phyloP scores from a whole-genome alignment of 352 stramenopile genomes.

The Phytophthora pluvialis region DNA sequence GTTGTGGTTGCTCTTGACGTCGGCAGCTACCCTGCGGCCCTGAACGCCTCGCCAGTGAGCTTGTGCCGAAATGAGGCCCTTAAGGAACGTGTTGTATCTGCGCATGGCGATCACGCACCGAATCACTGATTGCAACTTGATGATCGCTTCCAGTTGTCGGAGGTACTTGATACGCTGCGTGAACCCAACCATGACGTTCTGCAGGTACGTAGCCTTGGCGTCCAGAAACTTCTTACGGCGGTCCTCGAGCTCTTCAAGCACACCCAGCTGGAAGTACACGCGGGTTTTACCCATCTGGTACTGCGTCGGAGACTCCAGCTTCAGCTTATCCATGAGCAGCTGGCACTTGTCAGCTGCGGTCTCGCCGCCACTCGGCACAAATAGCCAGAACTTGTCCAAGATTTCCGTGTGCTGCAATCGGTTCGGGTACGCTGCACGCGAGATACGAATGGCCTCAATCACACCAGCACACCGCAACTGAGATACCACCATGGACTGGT shows the following conservation, averaged over 20 bases:
- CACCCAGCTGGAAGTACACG: constrained; percentile 89
- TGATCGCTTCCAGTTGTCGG: constrained; percentile 74
- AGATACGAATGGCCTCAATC: constrained; percentile 99
- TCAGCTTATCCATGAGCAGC: constrained; percentile 83
- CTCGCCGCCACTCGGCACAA: constrained; percentile 68
- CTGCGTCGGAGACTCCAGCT: constrained; percentile 70
- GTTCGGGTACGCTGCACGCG: constrained; percentile 98
- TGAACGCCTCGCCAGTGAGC: constrained; percentile 77
- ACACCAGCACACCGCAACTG: constrained; percentile 98
- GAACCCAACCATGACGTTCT: constrained; percentile 84
- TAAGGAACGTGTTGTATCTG: constrained; percentile 85
- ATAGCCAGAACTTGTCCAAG: constrained; percentile 85
- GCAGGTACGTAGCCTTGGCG: constrained; percentile 77
- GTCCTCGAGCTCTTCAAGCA: constrained; percentile 88
- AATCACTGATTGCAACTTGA: constrained; percentile 87
- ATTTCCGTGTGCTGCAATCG: constrained; percentile 92
- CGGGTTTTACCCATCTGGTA: constrained; percentile 89
- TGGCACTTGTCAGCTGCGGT: constrained; percentile 72
- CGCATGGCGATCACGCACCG: constrained; percentile 85
- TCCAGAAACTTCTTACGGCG: constrained; percentile 87
- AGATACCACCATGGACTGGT: constrained; percentile 94
- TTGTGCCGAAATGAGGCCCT: constrained; percentile 64
- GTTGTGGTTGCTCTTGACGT: constrained; percentile 85
- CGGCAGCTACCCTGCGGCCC: constrained; percentile 64
- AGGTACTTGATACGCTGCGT: constrained; percentile 80